Evolutionary conservation across 768 basidiomycete species (phyloP).

Genomic region (Mycena epipterygia): DNA sequence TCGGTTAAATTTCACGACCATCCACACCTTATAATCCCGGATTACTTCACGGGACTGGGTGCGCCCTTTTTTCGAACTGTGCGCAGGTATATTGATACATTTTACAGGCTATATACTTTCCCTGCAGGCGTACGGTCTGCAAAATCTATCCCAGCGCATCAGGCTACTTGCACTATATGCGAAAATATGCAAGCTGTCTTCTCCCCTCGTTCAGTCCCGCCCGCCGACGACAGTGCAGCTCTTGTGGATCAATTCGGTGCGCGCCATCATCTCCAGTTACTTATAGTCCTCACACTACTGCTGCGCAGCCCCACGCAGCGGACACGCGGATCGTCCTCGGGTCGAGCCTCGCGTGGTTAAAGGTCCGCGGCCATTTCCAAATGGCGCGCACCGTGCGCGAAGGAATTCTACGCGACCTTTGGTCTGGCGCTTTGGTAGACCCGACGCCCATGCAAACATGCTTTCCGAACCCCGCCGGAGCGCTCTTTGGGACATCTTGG

Average conservation of each 20-base stretch:
- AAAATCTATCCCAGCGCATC: slow-evolving; percentile 2
- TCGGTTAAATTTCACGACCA: slow-evolving; percentile 31
- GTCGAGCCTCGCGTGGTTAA: slow-evolving; percentile 31
- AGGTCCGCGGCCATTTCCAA: slow-evolving; percentile 25
- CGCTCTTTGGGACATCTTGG: slow-evolving; percentile 31
- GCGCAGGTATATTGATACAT: background rate
- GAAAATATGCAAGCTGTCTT: slow-evolving; percentile 27
- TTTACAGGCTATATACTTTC: slow-evolving; percentile 26
- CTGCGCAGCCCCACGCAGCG: background rate
- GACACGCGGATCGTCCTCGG: slow-evolving; percentile 21
- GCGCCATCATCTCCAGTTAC: background rate
- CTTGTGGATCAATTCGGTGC: slow-evolving; percentile 24
- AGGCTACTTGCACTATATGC: slow-evolving; percentile 28
- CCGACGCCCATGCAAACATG: slow-evolving; percentile 28
- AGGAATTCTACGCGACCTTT: slow-evolving; percentile 20
- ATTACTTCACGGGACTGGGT: slow-evolving; percentile 29
- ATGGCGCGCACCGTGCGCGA: slow-evolving; percentile 26
- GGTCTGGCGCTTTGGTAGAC: slow-evolving; percentile 16
- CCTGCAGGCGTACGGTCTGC: slow-evolving; percentile 10
- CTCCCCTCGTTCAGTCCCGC: slow-evolving; percentile 25
- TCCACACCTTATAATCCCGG: slow-evolving; percentile 10
- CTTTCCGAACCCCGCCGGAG: slow-evolving; percentile 27
- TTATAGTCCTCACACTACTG: background rate
- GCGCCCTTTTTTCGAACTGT: background rate
- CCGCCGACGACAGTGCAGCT: slow-evolving; percentile 32